These are phyloP conservation scores for Pichia cephalocereana DNA, from an alignment of 805 yeast genomes.

Conservation along the genomic window DNA sequence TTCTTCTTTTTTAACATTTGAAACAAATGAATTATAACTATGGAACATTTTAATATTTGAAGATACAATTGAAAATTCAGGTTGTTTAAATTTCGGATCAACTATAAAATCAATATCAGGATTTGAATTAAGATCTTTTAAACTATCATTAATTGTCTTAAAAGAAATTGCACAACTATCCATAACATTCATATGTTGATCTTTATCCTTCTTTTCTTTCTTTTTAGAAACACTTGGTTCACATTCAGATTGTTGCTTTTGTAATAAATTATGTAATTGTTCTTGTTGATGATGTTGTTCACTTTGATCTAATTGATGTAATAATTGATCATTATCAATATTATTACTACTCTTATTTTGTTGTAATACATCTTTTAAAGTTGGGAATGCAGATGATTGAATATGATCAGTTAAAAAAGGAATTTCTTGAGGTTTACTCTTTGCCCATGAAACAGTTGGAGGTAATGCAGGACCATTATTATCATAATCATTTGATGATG, in stretches of 20 bases:
- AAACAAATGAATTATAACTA: conserved; percentile 8
- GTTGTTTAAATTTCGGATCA: conserved; percentile 16
- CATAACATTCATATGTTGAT: conserved; percentile 11
- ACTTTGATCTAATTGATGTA: conserved; percentile 14
- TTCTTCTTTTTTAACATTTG: background rate
- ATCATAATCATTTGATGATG: conserved; percentile 1
- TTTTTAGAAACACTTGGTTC: conserved; percentile 13
- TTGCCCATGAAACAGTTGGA: conserved; percentile 61
- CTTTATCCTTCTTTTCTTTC: conserved; percentile 22
- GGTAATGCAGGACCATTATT: conserved; percentile 39
- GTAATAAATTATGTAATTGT: conserved; percentile 6
- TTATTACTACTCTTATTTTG: conserved; percentile 9
- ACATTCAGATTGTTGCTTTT: conserved; percentile 12
- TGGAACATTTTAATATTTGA: conserved; percentile 17
- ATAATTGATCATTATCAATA: background rate
- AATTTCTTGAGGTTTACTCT: conserved; percentile 8
- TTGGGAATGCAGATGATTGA: conserved; percentile 40
- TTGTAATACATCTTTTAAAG: conserved; percentile 27
- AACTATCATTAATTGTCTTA: conserved; percentile 20
- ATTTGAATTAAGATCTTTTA: conserved; percentile 17
- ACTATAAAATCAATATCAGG: conserved; percentile 18
- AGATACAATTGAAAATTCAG: background rate
- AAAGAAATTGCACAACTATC: conserved; percentile 19
- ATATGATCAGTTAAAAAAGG: conserved; percentile 11
- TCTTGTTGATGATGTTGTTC: conserved; percentile 20